These are phyloP conservation scores for Pittosporum tobira DNA, from an alignment of 129 eudicot genomes.

Conservation along the genomic window DNA sequence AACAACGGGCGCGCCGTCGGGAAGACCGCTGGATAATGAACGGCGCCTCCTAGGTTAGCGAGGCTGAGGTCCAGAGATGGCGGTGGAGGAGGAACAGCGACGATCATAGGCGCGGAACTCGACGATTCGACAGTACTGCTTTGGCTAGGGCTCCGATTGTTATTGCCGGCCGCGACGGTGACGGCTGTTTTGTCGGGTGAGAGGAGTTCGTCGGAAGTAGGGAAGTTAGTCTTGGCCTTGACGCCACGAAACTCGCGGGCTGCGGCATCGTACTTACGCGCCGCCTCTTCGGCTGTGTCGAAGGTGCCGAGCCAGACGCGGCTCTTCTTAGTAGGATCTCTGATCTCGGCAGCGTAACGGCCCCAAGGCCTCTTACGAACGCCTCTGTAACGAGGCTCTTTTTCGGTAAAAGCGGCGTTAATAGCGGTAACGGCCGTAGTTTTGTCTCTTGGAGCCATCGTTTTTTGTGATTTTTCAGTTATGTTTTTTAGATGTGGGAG, in stretches of 20 bases:
- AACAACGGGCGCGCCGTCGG: conserved; percentile 33
- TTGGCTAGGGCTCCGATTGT: conserved; percentile 31
- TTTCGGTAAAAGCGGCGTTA: conserved; percentile 12
- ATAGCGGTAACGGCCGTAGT: conserved; percentile 18
- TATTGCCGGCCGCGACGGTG: not conserved
- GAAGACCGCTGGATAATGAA: conserved; percentile 1
- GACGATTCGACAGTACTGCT: conserved; percentile 44
- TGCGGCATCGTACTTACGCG: conserved; percentile 44
- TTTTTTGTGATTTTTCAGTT: not conserved
- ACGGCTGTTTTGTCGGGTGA: not conserved
- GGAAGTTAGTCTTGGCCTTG: conserved; percentile 46
- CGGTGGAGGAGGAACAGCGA: conserved; percentile 19
- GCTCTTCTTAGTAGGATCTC: conserved; percentile 50
- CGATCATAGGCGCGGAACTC: conserved; percentile 15
- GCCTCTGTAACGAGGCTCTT: conserved; percentile 44
- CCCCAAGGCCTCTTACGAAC: conserved; percentile 53
- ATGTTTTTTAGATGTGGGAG: not conserved
- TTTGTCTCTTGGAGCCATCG: conserved; percentile 43
- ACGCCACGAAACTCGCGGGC: conserved; percentile 45
- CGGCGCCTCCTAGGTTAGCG: conserved; percentile 12
- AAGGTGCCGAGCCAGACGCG: conserved; percentile 58
- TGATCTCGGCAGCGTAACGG: conserved; percentile 59
- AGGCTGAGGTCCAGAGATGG: conserved; percentile 37
- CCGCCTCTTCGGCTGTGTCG: conserved; percentile 44
- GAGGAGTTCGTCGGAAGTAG: conserved; percentile 17